Evolutionary conservation across 345 rosid genomes (phyloP).

Genomic region (Citrus mangshanensis): DNA sequence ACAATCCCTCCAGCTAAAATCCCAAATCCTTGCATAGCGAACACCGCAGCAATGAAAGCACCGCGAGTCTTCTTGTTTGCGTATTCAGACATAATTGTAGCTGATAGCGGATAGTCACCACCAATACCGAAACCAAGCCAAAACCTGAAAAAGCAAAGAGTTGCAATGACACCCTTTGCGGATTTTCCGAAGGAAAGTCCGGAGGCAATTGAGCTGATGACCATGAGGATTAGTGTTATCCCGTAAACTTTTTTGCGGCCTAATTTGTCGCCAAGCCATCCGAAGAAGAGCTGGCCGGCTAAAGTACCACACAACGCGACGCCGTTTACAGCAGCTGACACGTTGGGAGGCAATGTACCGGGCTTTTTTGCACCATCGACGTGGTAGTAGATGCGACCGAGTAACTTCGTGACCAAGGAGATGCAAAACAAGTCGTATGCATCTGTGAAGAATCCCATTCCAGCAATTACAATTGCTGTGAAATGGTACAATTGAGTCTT

Average conservation of each 20-base stretch:
- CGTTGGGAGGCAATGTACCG: conserved; percentile 52
- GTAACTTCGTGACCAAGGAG: conserved; percentile 67
- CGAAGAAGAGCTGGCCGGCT: conserved; percentile 75
- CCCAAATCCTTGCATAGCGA: conserved; percentile 82
- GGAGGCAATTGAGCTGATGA: conserved; percentile 48
- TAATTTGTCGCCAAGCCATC: conserved; percentile 83
- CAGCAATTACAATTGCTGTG: conserved; percentile 64
- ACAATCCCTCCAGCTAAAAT: conserved; percentile 61
- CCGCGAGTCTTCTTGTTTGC: conserved; percentile 80
- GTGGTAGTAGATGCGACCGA: conserved; percentile 66
- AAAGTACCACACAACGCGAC: conserved; percentile 77
- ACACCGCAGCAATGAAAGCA: conserved; percentile 66
- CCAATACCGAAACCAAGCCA: conserved; percentile 93
- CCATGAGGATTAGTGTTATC: conserved; percentile 65
- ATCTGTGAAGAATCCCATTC: conserved; percentile 88
- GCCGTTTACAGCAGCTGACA: conserved; percentile 63
- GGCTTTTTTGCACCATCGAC: conserved; percentile 45
- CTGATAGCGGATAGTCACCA: conserved; percentile 84
- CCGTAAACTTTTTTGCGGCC: conserved; percentile 70
- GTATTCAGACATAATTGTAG: conserved; percentile 86
- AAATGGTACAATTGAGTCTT: conserved; percentile 59
- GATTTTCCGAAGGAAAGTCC: conserved; percentile 53
- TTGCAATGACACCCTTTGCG: conserved; percentile 45
- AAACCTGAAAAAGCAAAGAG: conserved; percentile 78
- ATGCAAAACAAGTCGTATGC: conserved; percentile 80